These are phyloP conservation scores for Sarcomyxa edulis DNA, from an alignment of 768 basidiomycete species.

Conservation along the genomic window DNA sequence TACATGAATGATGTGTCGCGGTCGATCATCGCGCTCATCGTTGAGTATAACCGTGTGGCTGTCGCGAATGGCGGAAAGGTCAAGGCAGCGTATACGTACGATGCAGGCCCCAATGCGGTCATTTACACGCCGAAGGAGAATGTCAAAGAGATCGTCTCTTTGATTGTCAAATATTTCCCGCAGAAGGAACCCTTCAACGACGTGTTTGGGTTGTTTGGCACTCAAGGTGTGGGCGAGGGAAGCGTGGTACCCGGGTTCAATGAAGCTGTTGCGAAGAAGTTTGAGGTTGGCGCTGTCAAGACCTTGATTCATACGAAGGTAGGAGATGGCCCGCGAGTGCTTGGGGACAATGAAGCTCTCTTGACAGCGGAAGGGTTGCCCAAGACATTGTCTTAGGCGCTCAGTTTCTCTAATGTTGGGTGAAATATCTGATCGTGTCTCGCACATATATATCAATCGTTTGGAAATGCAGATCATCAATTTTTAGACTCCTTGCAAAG, in stretches of 20 bases:
- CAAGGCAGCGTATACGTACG: conserved; percentile 97
- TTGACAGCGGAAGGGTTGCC: conserved; percentile 70
- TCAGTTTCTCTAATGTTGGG: too few relatives aligned
- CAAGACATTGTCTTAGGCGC: too few relatives aligned
- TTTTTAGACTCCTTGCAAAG: too few relatives aligned
- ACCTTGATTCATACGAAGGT: conserved; percentile 88
- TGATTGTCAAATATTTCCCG: conserved; percentile 85
- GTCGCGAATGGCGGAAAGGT: conserved; percentile 48
- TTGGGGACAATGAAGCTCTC: conserved; percentile 59
- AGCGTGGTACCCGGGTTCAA: conserved; percentile 71
- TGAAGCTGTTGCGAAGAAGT: conserved; percentile 65
- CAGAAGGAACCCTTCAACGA: conserved; percentile 75
- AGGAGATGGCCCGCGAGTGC: conserved; percentile 82
- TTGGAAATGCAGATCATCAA: too few relatives aligned
- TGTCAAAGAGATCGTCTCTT: conserved; percentile 69
- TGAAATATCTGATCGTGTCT: too few relatives aligned
- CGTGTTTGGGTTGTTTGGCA: conserved; percentile 57
- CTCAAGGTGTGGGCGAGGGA: conserved; percentile 35
- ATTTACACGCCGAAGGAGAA: conserved; percentile 83
- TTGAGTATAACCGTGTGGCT: conserved; percentile 86
- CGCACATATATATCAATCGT: too few relatives aligned
- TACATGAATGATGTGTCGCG: conserved; percentile 98
- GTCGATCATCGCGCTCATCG: conserved; percentile 87
- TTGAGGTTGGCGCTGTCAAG: conserved; percentile 76
- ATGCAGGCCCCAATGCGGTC: conserved; percentile 98